phyloP scores from a whole-genome alignment of 169 alveolate genomes.

The Cryptosporidium baileyi region DNA sequence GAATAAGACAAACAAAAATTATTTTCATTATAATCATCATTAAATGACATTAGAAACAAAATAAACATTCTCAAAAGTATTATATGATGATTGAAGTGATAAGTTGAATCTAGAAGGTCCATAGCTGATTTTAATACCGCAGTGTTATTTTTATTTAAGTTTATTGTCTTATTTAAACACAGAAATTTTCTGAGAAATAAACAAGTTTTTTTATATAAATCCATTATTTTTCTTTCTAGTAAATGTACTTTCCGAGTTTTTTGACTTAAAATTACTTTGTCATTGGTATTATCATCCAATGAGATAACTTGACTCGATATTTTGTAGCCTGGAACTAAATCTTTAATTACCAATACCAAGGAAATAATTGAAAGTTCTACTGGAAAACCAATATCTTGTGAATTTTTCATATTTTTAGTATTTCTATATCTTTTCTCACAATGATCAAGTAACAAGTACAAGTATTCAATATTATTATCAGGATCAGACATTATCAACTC shows the following conservation, averaged over 20 bases:
- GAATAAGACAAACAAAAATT: slow-evolving; percentile 7
- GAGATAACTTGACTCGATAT: slow-evolving; percentile 30
- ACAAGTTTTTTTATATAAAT: slow-evolving; percentile 54
- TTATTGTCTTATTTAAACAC: neutral
- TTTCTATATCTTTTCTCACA: neutral
- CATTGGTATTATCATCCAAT: neutral
- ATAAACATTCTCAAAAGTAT: slow-evolving; percentile 32
- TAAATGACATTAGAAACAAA: slow-evolving; percentile 32
- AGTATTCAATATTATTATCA: slow-evolving; percentile 2
- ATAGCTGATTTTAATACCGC: neutral
- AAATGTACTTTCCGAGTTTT: slow-evolving; percentile 26
- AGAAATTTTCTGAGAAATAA: slow-evolving; percentile 6
- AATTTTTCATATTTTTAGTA: too few relatives aligned
- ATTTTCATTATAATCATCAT: neutral
- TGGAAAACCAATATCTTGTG: neutral
- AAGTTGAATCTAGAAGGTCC: slow-evolving; percentile 37
- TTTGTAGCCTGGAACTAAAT: slow-evolving; percentile 47
- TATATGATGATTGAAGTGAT: slow-evolving; percentile 52
- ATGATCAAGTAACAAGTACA: neutral
- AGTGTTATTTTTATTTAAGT: neutral
- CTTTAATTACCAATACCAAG: slow-evolving; percentile 27
- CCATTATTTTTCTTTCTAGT: slow-evolving; percentile 11
- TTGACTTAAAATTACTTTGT: slow-evolving; percentile 7
- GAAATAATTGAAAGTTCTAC: slow-evolving; percentile 17
- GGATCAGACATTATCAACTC: slow-evolving; percentile 46